phyloP scores from a whole-genome alignment of 2,329 filamentous ascomycete genomes.

The Diaporthe australafricana region DNA sequence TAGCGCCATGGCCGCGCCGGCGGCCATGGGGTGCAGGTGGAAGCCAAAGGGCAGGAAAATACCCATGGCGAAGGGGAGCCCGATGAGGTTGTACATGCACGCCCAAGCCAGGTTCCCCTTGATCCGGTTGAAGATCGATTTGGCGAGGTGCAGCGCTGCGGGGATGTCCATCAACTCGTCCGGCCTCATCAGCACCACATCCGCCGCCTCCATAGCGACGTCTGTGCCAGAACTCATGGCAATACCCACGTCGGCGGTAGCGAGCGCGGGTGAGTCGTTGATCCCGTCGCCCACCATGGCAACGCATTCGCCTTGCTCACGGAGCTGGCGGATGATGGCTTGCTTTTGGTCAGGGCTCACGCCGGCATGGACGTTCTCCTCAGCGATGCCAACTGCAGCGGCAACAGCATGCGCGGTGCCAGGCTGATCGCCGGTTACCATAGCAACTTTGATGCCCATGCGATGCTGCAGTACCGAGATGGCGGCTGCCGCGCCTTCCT shows the following conservation, averaged over 20 bases:
- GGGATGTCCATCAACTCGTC: conserved; percentile 95
- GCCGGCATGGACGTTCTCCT: conserved; percentile 83
- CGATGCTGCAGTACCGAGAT: conserved; percentile 80
- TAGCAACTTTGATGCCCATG: conserved; percentile 88
- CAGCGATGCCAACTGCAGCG: conserved; percentile 81
- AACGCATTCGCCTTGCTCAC: conserved; percentile 79
- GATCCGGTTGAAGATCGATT: conserved; percentile 90
- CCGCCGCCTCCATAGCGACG: conserved; percentile 96
- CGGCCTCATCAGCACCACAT: conserved; percentile 94
- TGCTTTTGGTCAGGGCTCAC: conserved; percentile 94
- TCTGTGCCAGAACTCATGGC: conserved; percentile 93
- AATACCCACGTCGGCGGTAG: conserved; percentile 92
- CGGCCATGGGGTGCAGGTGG: conserved; percentile 92
- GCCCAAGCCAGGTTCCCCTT: conserved; percentile 94
- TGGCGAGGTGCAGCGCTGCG: conserved; percentile 82
- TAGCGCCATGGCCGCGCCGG: conserved; percentile 92
- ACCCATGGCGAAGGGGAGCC: conserved; percentile 96
- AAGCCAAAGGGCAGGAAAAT: conserved; percentile 91
- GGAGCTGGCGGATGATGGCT: conserved; percentile 81
- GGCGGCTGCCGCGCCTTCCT: conserved; percentile 83
- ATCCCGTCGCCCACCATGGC: conserved; percentile 99
- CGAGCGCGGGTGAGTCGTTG: conserved; percentile 96
- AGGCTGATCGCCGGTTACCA: conserved; percentile 93
- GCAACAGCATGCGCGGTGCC: conserved; percentile 89
- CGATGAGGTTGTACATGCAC: conserved; percentile 91